Evolutionary conservation across 169 alveolate genomes (phyloP).

Genomic region (Perkinsus olseni): DNA sequence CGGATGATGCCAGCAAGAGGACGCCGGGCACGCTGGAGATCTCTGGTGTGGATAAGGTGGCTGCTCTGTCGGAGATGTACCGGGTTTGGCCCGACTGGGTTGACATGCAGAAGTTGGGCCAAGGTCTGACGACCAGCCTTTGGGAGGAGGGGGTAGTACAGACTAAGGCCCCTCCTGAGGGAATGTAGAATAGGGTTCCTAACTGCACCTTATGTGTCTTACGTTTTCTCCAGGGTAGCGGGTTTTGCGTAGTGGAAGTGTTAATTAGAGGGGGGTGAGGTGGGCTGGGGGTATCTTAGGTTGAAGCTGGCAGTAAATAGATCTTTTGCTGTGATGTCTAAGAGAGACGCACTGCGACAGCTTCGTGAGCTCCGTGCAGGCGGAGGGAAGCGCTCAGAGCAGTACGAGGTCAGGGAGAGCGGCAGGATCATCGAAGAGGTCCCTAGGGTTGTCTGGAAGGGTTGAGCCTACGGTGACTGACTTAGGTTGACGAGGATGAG

Average conservation of each 20-base stretch:
- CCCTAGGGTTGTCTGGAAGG: background rate
- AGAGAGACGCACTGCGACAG: constrained; percentile 17
- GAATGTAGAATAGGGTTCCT: background rate
- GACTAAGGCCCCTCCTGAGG: background rate
- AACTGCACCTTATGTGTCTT: background rate
- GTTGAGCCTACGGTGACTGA: background rate
- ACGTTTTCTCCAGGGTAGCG: background rate
- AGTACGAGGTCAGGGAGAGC: constrained; percentile 26
- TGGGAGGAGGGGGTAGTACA: background rate
- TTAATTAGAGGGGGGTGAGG: background rate
- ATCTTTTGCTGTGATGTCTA: background rate
- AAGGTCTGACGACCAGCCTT: background rate
- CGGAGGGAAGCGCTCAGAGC: constrained; percentile 29
- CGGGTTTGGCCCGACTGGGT: background rate
- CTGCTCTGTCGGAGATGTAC: background rate
- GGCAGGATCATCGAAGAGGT: constrained; percentile 15
- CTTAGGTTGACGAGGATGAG: constrained; percentile 16
- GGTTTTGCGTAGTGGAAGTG: background rate
- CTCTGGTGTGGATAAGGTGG: background rate
- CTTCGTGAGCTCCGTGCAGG: constrained; percentile 24
- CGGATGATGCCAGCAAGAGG: background rate
- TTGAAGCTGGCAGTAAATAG: background rate
- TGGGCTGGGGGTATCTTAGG: too few species aligned
- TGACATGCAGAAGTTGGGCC: background rate
- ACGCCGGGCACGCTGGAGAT: background rate